A percentile compares a stretch with the other conserved stretches of the same genome.
These are phyloP conservation scores for Pythium rhizo-oryzae DNA, from an alignment of 352 stramenopile species.

Conservation along the genomic window DNA sequence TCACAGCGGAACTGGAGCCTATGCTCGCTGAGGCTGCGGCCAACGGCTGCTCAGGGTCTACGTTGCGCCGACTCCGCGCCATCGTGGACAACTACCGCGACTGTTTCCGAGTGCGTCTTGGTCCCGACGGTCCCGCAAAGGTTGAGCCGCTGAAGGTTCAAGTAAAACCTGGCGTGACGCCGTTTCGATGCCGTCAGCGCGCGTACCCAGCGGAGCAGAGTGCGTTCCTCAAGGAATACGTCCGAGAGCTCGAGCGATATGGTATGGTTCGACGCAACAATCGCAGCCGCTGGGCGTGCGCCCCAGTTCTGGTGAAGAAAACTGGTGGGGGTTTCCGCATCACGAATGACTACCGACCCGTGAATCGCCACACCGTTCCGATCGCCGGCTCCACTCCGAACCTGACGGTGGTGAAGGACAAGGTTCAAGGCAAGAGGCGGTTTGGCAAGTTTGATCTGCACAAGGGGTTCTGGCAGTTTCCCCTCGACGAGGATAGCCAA, in stretches of 20 bases:
- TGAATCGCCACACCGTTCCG: background rate
- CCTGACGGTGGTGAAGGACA: conserved; percentile 14
- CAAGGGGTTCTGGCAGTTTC: conserved; percentile 32
- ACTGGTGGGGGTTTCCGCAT: background rate
- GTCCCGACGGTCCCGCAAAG: background rate
- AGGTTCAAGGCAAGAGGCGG: conserved; percentile 6
- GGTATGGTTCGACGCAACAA: background rate
- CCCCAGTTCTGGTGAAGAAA: background rate
- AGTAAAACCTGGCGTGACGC: background rate
- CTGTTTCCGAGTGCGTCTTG: too few species aligned
- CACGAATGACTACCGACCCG: conserved; percentile 1
- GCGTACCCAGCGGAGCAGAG: background rate
- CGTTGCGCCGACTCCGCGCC: too few species aligned
- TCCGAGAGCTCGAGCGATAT: background rate
- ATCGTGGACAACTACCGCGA: too few species aligned
- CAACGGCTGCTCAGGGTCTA: too few species aligned
- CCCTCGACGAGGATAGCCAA: conserved; percentile 8
- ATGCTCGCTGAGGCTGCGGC: too few species aligned
- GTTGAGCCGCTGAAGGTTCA: background rate
- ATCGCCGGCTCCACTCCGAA: conserved; percentile 7
- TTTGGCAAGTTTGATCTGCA: conserved; percentile 22
- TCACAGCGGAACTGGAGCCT: too few species aligned
- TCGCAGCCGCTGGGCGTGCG: background rate
- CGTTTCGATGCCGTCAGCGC: background rate
- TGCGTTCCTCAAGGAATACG: background rate